Conservation (phyloP, 371 early-diverging fungal genomes). For the Lichtheimia hyalospora region DNA sequence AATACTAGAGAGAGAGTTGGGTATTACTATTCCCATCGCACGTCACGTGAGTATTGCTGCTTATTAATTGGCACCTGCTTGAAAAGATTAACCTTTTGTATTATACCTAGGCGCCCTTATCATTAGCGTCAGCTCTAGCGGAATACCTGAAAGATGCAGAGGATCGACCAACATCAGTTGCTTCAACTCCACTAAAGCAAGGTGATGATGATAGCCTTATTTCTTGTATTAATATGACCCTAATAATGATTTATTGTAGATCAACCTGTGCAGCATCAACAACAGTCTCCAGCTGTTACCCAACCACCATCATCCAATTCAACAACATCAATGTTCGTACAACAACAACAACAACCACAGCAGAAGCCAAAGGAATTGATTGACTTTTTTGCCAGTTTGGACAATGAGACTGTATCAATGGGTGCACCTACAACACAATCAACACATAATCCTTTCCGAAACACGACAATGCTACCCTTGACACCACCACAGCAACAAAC, state of each 20-base stretch:
- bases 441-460: constrained; percentile 26
- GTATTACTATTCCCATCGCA: constrained; percentile 78
- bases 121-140: constrained; percentile 80
- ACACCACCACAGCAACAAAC: constrained; percentile 11
- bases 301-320: not conserved
- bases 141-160: constrained; percentile 80
- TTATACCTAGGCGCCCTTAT: constrained; percentile 71
- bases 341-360: constrained; percentile 1
- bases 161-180: constrained; percentile 51
- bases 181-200: too few relatives aligned
- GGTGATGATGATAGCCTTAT: too few relatives aligned
- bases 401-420: constrained; percentile 56
- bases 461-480: constrained; percentile 9
- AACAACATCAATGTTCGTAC: too few relatives aligned
- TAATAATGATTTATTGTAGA: too few relatives aligned
- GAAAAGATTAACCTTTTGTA: constrained; percentile 1
- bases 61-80: not conserved
- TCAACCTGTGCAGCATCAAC: not conserved
- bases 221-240: too few relatives aligned
- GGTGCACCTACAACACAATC: constrained; percentile 1
- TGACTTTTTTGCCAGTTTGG: constrained; percentile 79
- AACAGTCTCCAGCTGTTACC: not conserved
- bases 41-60: constrained; percentile 64
- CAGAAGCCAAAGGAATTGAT: constrained; percentile 57
- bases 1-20: constrained; percentile 65